Percentiles rank a stretch among this genome's conserved stretches.
Evolutionary conservation across 2,329 filamentous ascomycete genomes (phyloP).

Genomic region (Pestalotiopsis sp.): DNA sequence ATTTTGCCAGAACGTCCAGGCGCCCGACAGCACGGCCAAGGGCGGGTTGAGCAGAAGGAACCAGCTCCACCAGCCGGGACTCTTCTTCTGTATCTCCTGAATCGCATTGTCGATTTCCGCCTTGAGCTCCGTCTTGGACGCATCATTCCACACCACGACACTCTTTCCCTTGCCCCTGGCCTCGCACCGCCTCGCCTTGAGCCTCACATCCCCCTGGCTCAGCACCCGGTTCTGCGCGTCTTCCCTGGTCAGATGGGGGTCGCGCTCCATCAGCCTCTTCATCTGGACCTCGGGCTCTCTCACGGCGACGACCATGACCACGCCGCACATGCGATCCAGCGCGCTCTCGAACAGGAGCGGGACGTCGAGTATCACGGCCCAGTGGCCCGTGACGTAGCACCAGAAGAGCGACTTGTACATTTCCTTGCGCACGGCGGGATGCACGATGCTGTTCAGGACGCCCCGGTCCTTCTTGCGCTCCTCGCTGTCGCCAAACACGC

Average conservation of each 20-base stretch:
- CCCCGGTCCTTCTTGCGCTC: conserved; percentile 72
- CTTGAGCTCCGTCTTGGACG: conserved; percentile 69
- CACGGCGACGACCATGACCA: conserved; percentile 85
- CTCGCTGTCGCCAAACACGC: conserved; percentile 82
- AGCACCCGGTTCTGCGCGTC: conserved; percentile 85
- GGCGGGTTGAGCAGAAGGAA: conserved; percentile 72
- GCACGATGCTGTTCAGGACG: conserved; percentile 86
- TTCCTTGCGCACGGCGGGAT: conserved; percentile 83
- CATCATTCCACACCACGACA: conserved; percentile 90
- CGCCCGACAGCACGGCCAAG: conserved; percentile 67
- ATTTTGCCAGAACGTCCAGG: conserved; percentile 76
- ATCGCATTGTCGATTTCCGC: conserved; percentile 69
- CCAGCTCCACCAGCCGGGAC: conserved; percentile 86
- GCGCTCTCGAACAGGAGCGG: conserved; percentile 89
- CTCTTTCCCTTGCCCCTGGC: conserved; percentile 67
- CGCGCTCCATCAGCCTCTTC: conserved; percentile 72
- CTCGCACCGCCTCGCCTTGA: conserved; percentile 78
- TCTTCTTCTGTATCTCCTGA: conserved; percentile 59
- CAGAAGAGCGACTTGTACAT: conserved; percentile 77
- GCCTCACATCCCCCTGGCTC: conserved; percentile 83
- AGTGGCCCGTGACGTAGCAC: conserved; percentile 74
- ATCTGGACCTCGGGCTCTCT: conserved; percentile 81
- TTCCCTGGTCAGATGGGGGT: conserved; percentile 77
- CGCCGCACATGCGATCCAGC: conserved; percentile 84
- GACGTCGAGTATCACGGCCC: conserved; percentile 92